Conservation (phyloP, 768 basidiomycete genomes). For the Coprinellus aureogranulatus region DNA sequence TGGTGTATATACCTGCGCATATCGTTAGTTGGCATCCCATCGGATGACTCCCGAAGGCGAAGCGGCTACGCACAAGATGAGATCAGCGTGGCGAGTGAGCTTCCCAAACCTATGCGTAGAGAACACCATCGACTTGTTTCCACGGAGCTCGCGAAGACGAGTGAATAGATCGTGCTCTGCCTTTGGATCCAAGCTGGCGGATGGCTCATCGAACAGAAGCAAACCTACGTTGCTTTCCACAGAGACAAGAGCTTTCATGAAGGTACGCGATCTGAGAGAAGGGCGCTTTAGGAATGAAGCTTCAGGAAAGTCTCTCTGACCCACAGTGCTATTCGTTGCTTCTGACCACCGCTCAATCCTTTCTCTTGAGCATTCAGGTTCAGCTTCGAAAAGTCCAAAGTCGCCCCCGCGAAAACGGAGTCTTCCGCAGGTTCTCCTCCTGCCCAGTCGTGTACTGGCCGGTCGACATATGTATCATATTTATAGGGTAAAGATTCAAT, state of each 20-base stretch:
- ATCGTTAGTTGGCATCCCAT: background rate
- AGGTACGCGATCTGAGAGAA: slow-evolving; percentile 59
- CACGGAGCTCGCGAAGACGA: slow-evolving; percentile 60
- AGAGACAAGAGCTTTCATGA: slow-evolving; percentile 62
- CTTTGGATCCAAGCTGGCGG: slow-evolving; percentile 68
- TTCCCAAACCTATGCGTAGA: slow-evolving; percentile 74
- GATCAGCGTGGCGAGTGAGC: slow-evolving; percentile 66
- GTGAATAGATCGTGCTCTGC: slow-evolving; percentile 79
- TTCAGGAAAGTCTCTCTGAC: slow-evolving; percentile 22
- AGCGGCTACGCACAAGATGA: too few relatives aligned
- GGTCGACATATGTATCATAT: background rate
- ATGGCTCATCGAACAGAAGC: slow-evolving; percentile 69
- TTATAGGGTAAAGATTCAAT: slow-evolving; percentile 26
- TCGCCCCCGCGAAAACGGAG: background rate
- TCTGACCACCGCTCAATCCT: slow-evolving; percentile 54
- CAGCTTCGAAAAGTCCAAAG: background rate
- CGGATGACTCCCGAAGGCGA: too few relatives aligned
- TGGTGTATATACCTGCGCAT: slow-evolving; percentile 64
- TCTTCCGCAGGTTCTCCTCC: too few relatives aligned
- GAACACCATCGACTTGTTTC: slow-evolving; percentile 79
- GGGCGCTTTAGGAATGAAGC: too few relatives aligned
- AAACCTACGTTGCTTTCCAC: slow-evolving; percentile 48
- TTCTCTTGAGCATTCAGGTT: background rate
- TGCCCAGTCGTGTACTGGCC: background rate
- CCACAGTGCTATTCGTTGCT: slow-evolving; percentile 72